These are phyloP conservation scores for Neoboletus magnificus DNA, from an alignment of 768 basidiomycete species.

Conservation along the genomic window DNA sequence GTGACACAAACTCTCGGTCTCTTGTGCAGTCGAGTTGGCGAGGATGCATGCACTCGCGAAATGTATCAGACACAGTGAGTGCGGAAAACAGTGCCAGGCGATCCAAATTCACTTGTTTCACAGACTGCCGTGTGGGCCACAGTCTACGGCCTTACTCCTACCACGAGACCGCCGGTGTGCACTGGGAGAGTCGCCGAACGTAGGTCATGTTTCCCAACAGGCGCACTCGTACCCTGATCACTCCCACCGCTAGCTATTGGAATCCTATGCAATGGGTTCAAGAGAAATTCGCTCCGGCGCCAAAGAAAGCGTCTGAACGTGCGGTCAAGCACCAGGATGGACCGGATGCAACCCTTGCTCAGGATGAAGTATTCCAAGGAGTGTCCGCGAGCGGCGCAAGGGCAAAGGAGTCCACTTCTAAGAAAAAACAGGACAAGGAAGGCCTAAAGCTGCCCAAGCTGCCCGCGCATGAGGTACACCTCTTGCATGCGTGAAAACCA, in stretches of 20 bases:
- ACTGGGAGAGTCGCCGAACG: constrained; percentile 43
- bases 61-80: constrained; percentile 26
- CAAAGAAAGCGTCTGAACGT: constrained; percentile 44
- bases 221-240: not conserved
- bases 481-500: not conserved
- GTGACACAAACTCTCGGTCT: constrained; percentile 19
- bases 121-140: constrained; percentile 13
- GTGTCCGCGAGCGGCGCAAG: constrained; percentile 15
- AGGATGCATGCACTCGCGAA: constrained; percentile 29
- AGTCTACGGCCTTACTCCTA: constrained; percentile 8
- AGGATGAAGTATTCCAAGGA: constrained; percentile 46
- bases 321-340: constrained; percentile 40
- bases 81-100: not conserved
- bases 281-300: constrained; percentile 50
- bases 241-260: constrained; percentile 42
- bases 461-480: constrained; percentile 29
- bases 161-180: constrained; percentile 21
- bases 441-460: constrained; percentile 18
- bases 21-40: not conserved
- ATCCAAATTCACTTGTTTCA: not conserved
- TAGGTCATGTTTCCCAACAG: constrained; percentile 28
- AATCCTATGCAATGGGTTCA: constrained; percentile 64
- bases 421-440: constrained; percentile 14
- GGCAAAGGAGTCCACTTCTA: constrained; percentile 10
- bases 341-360: constrained; percentile 17